Base-by-base conservation (phyloP, 2,329 filamentous ascomycete genomes). In the Didymella segeticola region DNA sequence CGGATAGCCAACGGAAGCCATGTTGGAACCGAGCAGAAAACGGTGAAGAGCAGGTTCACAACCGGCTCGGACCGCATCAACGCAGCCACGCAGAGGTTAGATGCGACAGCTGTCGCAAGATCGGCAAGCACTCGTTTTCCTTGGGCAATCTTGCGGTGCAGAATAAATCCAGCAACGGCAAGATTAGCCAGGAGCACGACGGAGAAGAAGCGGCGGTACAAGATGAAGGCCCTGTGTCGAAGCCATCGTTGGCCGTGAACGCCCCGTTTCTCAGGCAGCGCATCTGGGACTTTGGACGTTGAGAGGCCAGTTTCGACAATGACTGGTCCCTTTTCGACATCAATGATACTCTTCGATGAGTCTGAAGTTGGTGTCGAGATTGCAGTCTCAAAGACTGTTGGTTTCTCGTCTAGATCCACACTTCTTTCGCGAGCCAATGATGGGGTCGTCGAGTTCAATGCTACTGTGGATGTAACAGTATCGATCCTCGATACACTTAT, bases 41-140 rank as follows among this genome's bases (percentile, higher is more conserved):
- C 47, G 3, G 61, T 67, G 54, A 75, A 76, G 10, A 75, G 61
- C 15, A 71, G 37, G 37, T 75, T 76, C 48, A 75, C 59, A 4
- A 76, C 64, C 14, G 69, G 72, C 33, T 76, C 73, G 4, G 70
- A 73, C 3, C 74, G 70, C 56, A 73, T 70, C 27, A 72, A 34
- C 2, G 75, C 64, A 1, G 71, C 64, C 17, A 69, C 47, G 37
- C 64, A 67, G 4, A 75, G 60, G 50, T 78, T 78, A 15, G 68
- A 58, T n/a, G 75, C 71, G 8, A 72, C 69, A 2, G 75, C 73
- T 11, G 70, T 75, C n/a, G 72, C 69, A 23, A 74, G 52, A 33
- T 70, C 54, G 2, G 61, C 56, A 4, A 73, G 59, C 9, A 72
- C 63, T 26, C 59, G 63, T 26, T 60, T 47, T 4, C 60, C 45